Evolutionary conservation across 345 rosid genomes (phyloP), one percentile per base, ranked within the genome.

Genomic region (Gossypium herbaceum): DNA sequence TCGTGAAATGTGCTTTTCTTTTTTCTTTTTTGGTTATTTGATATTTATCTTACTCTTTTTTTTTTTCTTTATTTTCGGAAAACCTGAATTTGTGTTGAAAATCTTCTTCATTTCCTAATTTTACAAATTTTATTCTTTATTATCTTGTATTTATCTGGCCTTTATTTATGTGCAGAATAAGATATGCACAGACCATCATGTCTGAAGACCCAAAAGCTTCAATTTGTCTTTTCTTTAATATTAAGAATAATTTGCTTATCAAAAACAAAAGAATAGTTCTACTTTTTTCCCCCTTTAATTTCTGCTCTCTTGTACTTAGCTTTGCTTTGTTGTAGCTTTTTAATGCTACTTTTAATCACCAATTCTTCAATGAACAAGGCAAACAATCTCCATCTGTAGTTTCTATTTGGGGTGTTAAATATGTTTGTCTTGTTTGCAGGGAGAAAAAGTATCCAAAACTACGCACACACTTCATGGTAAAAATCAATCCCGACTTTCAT

Each of bases 391-490:
- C 55, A 25, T 54, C 22, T 43, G 56, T 55, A 62, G 74, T 34
- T 75, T 73, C 48, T 59, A 15, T 57, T 70, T 77, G 70, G 22
- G 68, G 16, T 9, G 12, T 3, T 39, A 63, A 16, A 63, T 80
- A 20, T 44, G 39, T 65, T 17, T 66, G 10, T 43, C 75, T 81
- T 67, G 68, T 65, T 76, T 86, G 91, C 90, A 94, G 98, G 92
- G 81, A 73, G 92, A 83, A 86, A 88, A 85, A 88, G 86, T 54
- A 73, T 78, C 76, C 94, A 94, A 88, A 94, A 94, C 82, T 90
- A 94, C 97, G 71, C 92, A 88, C 87, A 81, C 89, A 84, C 85
- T 84, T 70, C 87, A 86, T 82, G 97, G 97, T 91, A 86, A 79
- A 73, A 71, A 81, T 79, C 75, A 63, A n/a, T 70, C 74, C 27